A percentile compares a stretch with the other conserved stretches of the same genome.
phyloP scores from a whole-genome alignment of 1,284 basidiomycete species.

The Gomphus sp. region DNA sequence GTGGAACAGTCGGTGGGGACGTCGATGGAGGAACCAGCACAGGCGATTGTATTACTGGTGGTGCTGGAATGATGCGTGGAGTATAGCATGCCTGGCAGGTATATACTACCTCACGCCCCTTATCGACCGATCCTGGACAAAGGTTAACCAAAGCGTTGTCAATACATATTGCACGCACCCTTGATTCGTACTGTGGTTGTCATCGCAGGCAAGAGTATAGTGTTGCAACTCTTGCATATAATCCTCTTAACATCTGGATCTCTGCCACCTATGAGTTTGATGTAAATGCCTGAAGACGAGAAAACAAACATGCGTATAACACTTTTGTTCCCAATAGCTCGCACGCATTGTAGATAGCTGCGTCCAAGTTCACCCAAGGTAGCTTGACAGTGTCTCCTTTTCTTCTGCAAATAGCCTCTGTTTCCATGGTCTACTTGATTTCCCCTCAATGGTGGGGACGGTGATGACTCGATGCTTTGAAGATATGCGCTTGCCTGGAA shows the following conservation, averaged over 20 bases:
- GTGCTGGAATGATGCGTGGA: conserved; percentile 53
- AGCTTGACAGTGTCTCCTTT: conserved; percentile 5
- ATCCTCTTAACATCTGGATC: conserved; percentile 74
- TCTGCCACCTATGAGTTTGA: conserved; percentile 30
- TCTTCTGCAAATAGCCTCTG: background rate
- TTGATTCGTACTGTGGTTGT: conserved; percentile 55
- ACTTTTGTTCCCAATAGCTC: conserved; percentile 59
- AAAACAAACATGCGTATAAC: conserved; percentile 62
- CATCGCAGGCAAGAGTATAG: conserved; percentile 56
- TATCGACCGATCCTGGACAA: conserved; percentile 36
- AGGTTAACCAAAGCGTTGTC: background rate
- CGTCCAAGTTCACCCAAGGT: conserved; percentile 40
- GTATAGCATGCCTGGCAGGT: conserved; percentile 46
- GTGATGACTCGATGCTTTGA: conserved; percentile 27
- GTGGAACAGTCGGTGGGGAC: background rate
- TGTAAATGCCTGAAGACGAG: background rate
- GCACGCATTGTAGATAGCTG: conserved; percentile 58
- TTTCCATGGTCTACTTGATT: conserved; percentile 6
- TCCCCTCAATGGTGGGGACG: background rate
- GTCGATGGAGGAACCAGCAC: background rate
- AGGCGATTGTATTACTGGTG: conserved; percentile 24
- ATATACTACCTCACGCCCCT: conserved; percentile 45
- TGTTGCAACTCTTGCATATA: conserved; percentile 59
- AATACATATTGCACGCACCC: conserved; percentile 30
- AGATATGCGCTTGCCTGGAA: conserved; percentile 73